Base-by-base conservation (phyloP, 805 yeast genomes). In the Isabelozyma rhagii region DNA sequence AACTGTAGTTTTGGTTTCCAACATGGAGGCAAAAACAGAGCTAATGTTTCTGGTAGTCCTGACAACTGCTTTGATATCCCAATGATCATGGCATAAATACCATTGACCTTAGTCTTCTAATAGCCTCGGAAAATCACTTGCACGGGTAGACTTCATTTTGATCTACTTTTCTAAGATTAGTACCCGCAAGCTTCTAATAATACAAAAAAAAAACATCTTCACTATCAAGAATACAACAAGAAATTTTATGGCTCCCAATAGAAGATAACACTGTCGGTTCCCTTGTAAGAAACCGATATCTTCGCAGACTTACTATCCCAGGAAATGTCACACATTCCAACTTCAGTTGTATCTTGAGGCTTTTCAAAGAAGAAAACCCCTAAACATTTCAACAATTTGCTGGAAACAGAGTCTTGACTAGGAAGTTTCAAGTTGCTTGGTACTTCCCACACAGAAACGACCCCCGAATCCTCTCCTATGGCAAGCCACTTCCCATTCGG, bases 391-490 rank as follows among this genome's bases (percentile, higher is more conserved):
- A 69, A 51, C 8, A 51, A 39, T 9, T 55, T 59, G 11, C 28
- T 49, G 9, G 29, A 25, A 11, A 21, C 3, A 21, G 25, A 5
- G 25, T 3, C 6, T 47, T 46, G 39, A 43, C 44, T 36, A 44
- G 48, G 4, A 43, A 41, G 52, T 51, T 14, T 44, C 29, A n/a
- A 47, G 15, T 55, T 47, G 13, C 50, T 40, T 10, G 57, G 51
- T 0, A 80, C 56, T 51, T 78, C 77, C 78, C 85, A 84, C 0
- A 87, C 59, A 9, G 78, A 64, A 3, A 87, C 72, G 25, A 72
- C 71, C 0, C 93, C 91, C 39, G 80, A 81, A 48, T 81, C 79
- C 40, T 85, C 88, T 1, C 89, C 96, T 1, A 86, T 69, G 0
- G 84, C 90, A 27, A 84, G 63, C 56, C 67, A 73, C 10, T 67